Percentiles rank a stretch among this genome's conserved stretches.
phyloP scores from a whole-genome alignment of 73 alveolate species.

The Durusdinium trenchii region DNA sequence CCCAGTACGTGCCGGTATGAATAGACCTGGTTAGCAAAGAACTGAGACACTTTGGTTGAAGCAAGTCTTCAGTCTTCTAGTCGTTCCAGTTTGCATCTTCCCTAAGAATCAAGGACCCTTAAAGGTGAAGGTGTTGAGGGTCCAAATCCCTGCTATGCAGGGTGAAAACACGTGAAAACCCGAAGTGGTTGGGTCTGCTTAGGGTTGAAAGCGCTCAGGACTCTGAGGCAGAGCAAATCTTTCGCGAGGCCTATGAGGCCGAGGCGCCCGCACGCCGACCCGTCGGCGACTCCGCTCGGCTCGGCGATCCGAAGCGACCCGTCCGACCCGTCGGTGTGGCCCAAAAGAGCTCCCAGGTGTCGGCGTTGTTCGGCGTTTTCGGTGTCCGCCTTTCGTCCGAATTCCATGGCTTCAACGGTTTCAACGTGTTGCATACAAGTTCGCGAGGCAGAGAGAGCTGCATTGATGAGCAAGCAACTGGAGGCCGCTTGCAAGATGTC shows the following conservation, averaged over 20 bases:
- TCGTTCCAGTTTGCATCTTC: background rate
- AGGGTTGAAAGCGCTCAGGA: conserved; percentile 59
- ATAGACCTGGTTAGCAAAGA: no score
- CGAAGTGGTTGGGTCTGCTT: background rate
- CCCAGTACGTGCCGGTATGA: no score
- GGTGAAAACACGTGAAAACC: background rate
- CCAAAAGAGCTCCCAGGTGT: no score
- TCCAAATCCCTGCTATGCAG: background rate
- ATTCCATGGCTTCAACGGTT: background rate
- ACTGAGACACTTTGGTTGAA: no score
- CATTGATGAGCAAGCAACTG: conserved; percentile 72
- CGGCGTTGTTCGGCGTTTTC: background rate
- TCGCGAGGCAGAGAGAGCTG: conserved; percentile 78
- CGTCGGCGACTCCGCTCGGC: no score
- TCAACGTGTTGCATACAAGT: no score
- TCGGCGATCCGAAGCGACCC: no score
- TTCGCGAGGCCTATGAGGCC: conserved; percentile 91
- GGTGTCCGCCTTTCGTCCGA: background rate
- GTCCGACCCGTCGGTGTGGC: no score
- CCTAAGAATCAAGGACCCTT: background rate
- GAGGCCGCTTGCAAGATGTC: no score
- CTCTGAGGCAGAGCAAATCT: conserved; percentile 82
- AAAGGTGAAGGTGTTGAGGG: background rate
- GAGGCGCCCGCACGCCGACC: no score
- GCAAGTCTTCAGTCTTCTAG: no score